Evolutionary conservation across 805 yeast species (phyloP).

Genomic region (Yamadazyma tumulicola): DNA sequence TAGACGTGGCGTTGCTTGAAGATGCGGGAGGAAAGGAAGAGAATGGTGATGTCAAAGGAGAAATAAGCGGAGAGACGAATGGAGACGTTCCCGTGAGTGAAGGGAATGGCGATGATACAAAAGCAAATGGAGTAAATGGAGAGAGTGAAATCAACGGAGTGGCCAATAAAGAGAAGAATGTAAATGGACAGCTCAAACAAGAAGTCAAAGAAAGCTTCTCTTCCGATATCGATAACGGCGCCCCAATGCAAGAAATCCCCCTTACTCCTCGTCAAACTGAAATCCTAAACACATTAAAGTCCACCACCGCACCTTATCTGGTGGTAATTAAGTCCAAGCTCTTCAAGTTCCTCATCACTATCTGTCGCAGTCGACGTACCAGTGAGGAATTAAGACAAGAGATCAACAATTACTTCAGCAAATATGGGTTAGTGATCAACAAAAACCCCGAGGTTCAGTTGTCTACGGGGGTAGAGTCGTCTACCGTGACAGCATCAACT

Average conservation of each 20-base stretch:
- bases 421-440: conserved; percentile 16
- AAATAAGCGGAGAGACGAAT: neutral
- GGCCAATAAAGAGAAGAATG: too few relatives aligned
- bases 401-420: conserved; percentile 19
- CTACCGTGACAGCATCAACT: too few relatives aligned
- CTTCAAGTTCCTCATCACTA: conserved; percentile 28
- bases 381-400: conserved; percentile 3
- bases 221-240: too few relatives aligned
- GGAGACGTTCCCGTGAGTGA: neutral
- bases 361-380: conserved; percentile 19
- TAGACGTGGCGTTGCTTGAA: too few relatives aligned
- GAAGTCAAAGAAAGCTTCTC: conserved; percentile 7
- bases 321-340: conserved; percentile 28
- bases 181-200: too few relatives aligned
- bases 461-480: too few relatives aligned
- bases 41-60: neutral
- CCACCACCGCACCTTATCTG: conserved; percentile 24
- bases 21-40: neutral
- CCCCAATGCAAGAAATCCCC: conserved; percentile 14
- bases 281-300: conserved; percentile 13
- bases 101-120: too few relatives aligned
- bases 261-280: too few relatives aligned
- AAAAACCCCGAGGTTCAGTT: conserved; percentile 14
- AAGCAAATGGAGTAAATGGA: too few relatives aligned
- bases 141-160: too few relatives aligned